phyloP scores from a whole-genome alignment of 805 yeast species.

The Wickerhamiella musiphila region DNA sequence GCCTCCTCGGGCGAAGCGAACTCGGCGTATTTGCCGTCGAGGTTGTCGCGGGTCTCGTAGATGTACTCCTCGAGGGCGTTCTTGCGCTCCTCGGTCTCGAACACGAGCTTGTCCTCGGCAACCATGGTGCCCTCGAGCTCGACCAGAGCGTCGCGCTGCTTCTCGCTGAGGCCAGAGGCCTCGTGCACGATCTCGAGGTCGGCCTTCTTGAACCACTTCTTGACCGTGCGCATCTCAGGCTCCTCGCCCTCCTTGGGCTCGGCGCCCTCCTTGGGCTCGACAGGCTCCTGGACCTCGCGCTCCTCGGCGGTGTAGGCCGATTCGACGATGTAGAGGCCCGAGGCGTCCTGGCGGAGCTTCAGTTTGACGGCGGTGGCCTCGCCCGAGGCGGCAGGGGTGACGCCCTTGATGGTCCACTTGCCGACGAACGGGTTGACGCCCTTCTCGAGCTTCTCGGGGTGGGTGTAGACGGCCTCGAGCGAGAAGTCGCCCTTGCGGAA shows the following conservation, averaged over 20 bases:
- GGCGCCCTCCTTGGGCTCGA: constrained; percentile 37
- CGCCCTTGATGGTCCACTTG: constrained; percentile 76
- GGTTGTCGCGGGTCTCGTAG: constrained; percentile 90
- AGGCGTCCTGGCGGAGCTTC: constrained; percentile 92
- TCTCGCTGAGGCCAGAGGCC: constrained; percentile 39
- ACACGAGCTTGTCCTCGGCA: constrained; percentile 87
- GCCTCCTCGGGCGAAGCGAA: constrained; percentile 89
- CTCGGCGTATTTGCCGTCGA: constrained; percentile 75
- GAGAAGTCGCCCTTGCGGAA: constrained; percentile 82
- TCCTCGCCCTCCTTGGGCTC: constrained; percentile 39
- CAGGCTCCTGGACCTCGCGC: constrained; percentile 71
- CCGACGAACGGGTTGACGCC: constrained; percentile 53
- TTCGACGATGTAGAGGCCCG: constrained; percentile 87
- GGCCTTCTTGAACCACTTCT: constrained; percentile 84
- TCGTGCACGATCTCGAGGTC: constrained; percentile 45
- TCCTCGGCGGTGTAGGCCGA: constrained; percentile 91
- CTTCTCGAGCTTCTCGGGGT: constrained; percentile 51
- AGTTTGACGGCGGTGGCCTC: constrained; percentile 74
- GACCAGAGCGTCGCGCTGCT: constrained; percentile 42
- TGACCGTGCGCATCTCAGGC: constrained; percentile 76
- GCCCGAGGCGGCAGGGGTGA: constrained; percentile 39
- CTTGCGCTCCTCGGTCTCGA: constrained; percentile 97
- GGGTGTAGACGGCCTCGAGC: constrained; percentile 71
- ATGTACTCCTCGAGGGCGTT: constrained; percentile 97
- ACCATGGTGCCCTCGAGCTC: constrained; percentile 76